A percentile compares a stretch with the other conserved stretches of the same genome.
Conservation (phyloP, 1,284 basidiomycete species). For the Filobasidium uniguttulatum region DNA sequence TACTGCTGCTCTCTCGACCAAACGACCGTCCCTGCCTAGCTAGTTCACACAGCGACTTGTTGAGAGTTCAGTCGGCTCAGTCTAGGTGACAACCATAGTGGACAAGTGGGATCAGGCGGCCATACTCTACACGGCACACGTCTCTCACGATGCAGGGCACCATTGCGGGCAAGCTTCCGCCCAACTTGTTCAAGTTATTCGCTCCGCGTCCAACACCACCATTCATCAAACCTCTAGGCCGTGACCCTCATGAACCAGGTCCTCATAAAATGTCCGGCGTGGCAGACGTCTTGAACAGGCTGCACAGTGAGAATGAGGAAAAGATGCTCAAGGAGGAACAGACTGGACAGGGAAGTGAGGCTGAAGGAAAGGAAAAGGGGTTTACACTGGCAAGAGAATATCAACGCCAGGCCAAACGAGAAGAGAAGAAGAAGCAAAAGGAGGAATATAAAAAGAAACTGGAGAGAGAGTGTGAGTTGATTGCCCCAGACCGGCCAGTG, state of each 20-base stretch:
- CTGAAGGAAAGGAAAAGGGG: slow-evolving; percentile 66
- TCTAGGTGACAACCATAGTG: too few species aligned
- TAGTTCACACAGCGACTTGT: too few species aligned
- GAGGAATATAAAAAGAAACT: slow-evolving; percentile 64
- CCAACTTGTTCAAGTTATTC: slow-evolving; percentile 87
- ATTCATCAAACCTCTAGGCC: slow-evolving; percentile 68
- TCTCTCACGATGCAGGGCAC: slow-evolving; percentile 11
- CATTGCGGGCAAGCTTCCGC: slow-evolving; percentile 71
- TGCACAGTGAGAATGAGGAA: slow-evolving; percentile 61
- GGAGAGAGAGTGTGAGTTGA: slow-evolving; percentile 62
- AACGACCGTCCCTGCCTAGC: too few species aligned
- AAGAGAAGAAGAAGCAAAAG: slow-evolving; percentile 63
- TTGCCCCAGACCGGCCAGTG: too few species aligned
- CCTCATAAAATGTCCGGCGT: slow-evolving; percentile 61
- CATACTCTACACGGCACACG: too few species aligned
- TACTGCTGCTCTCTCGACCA: too few species aligned
- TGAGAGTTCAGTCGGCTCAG: too few species aligned
- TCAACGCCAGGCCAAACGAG: slow-evolving; percentile 56
- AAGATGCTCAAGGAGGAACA: slow-evolving; percentile 32
- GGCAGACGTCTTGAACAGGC: slow-evolving; percentile 52
- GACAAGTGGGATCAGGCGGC: too few species aligned
- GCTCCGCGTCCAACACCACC: slow-evolving; percentile 76
- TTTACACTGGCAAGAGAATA: slow-evolving; percentile 50
- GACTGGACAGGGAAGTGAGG: slow-evolving; percentile 33
- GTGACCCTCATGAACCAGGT: slow-evolving; percentile 59